Evolutionary conservation across 257 asterid genomes (phyloP).

Genomic region (Salvia hispanica): DNA sequence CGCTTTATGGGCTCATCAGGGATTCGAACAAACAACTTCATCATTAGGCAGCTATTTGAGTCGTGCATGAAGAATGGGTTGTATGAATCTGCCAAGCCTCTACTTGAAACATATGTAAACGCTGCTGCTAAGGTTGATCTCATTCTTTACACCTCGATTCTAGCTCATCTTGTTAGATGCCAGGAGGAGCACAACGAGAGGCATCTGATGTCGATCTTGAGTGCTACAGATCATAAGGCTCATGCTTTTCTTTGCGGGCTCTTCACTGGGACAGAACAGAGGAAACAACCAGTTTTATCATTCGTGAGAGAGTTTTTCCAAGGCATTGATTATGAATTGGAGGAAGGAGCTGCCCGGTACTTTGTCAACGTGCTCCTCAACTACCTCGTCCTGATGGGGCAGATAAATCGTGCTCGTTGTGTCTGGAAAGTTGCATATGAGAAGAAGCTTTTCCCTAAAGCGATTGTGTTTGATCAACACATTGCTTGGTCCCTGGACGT

Average conservation of each 20-base stretch:
- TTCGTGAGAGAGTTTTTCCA: constrained; percentile 91
- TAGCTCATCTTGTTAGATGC: constrained; percentile 90
- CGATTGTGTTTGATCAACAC: constrained; percentile 96
- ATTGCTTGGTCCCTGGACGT: constrained; percentile 98
- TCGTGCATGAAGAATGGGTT: constrained; percentile 90
- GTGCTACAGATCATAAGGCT: constrained; percentile 86
- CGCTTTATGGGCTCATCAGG: constrained; percentile 94
- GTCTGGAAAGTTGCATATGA: constrained; percentile 98
- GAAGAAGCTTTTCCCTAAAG: constrained; percentile 93
- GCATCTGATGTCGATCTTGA: constrained; percentile 88
- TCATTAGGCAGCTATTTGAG: constrained; percentile 88
- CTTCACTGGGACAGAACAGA: constrained; percentile 88
- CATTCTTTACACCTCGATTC: constrained; percentile 88
- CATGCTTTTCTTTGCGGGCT: constrained; percentile 91
- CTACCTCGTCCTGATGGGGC: constrained; percentile 97
- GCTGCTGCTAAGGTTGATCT: constrained; percentile 87
- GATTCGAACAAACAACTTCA: constrained; percentile 90
- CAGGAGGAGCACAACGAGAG: constrained; percentile 87
- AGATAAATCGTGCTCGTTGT: constrained; percentile 97
- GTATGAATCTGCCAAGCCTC: constrained; percentile 90
- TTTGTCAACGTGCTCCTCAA: constrained; percentile 93
- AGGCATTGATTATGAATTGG: constrained; percentile 81
- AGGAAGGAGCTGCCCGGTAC: constrained; percentile 90
- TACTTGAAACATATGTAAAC: constrained; percentile 77
- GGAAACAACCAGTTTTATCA: constrained; percentile 79